Evolutionary conservation across 2,329 filamentous ascomycete species (phyloP).

Genomic region (Botryosphaeria agaves): DNA sequence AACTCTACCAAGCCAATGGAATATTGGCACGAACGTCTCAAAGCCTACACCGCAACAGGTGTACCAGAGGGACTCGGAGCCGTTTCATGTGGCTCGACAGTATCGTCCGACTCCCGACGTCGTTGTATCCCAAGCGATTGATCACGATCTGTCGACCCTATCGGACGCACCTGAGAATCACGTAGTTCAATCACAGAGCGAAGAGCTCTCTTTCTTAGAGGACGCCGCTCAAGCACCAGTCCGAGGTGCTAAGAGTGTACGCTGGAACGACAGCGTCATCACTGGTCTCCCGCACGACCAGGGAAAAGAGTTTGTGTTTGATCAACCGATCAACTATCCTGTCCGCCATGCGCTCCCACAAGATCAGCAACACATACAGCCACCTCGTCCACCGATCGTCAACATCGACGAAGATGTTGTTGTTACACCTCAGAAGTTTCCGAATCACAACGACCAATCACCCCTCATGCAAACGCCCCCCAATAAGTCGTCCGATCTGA

Average conservation of each 20-base stretch:
- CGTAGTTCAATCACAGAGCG: background rate
- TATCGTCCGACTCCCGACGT: too few species aligned
- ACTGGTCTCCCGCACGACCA: background rate
- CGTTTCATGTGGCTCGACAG: too few species aligned
- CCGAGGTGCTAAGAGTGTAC: background rate
- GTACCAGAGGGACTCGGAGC: too few species aligned
- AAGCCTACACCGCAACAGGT: too few species aligned
- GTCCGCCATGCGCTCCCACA: background rate
- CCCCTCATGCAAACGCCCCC: background rate
- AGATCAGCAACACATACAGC: background rate
- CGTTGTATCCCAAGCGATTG: too few species aligned
- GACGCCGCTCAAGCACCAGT: background rate
- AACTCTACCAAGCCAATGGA: too few species aligned
- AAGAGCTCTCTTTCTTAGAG: background rate
- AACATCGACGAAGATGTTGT: background rate
- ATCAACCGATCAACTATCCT: too few species aligned
- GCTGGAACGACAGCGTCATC: background rate
- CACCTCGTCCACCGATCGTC: background rate
- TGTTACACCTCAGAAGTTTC: background rate
- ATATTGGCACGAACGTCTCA: too few species aligned
- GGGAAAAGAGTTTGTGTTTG: too few species aligned
- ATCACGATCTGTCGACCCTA: too few species aligned
- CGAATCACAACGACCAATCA: background rate
- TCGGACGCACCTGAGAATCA: too few species aligned
- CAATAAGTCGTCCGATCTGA: background rate